A percentile compares a stretch with the other conserved stretches of the same genome.
phyloP scores from a whole-genome alignment of 2,329 filamentous ascomycete genomes.

The Waltergamsia citrina region DNA sequence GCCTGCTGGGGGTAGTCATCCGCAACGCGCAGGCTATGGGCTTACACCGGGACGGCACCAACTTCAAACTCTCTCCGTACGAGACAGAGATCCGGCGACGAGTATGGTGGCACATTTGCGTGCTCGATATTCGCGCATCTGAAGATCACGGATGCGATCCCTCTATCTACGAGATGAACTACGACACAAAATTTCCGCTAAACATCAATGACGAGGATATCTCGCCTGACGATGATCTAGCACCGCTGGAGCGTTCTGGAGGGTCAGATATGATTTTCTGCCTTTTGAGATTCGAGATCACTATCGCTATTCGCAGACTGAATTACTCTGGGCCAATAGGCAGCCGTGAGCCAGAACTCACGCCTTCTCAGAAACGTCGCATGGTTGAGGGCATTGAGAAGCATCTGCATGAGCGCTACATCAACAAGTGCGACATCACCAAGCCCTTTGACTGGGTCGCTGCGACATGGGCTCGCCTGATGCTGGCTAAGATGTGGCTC shows the following conservation, averaged over 20 bases:
- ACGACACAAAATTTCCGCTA: conserved; percentile 43
- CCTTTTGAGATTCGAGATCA: conserved; percentile 22
- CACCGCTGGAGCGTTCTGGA: conserved; percentile 35
- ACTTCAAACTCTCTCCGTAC: conserved; percentile 45
- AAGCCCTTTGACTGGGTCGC: no score
- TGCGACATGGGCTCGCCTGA: no score
- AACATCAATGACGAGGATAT: conserved; percentile 29
- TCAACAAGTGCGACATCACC: no score
- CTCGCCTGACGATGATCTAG: conserved; percentile 22
- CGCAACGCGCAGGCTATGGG: conserved; percentile 44
- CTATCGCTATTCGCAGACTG: no score
- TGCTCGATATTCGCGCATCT: conserved; percentile 49
- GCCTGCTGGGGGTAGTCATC: conserved; percentile 52
- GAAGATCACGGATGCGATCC: conserved; percentile 48
- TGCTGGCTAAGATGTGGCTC: no score
- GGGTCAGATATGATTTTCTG: conserved; percentile 42
- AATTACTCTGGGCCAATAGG: conserved; percentile 13
- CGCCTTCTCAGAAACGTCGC: no score
- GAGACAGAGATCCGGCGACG: conserved; percentile 54
- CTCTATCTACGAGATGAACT: conserved; percentile 32
- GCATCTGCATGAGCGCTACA: conserved; percentile 29
- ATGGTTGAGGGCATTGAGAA: conserved; percentile 36
- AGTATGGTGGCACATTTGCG: conserved; percentile 51
- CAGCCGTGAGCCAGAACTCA: conserved; percentile 22
- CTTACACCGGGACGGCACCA: conserved; percentile 46